phyloP scores from a whole-genome alignment of 257 asterid genomes.

The Solanum tarapatanum region DNA sequence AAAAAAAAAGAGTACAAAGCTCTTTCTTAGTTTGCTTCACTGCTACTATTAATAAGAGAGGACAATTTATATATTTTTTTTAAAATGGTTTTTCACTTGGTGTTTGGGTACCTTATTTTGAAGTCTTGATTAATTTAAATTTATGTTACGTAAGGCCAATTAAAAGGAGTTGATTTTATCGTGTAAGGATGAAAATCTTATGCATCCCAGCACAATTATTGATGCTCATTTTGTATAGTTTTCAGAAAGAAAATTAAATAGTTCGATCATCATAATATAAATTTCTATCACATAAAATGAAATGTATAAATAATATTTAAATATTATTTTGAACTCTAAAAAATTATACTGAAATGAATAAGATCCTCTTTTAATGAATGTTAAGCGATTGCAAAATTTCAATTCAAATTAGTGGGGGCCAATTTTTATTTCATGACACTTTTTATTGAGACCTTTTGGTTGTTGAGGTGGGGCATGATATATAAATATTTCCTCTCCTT shows the following conservation, averaged over 20 bases:
- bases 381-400: not conserved
- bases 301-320: not conserved
- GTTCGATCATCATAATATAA: not conserved
- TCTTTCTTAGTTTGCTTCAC: not conserved
- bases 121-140: not conserved
- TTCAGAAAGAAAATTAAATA: not conserved
- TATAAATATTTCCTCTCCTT: too few species aligned
- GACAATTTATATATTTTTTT: too few species aligned
- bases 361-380: too few species aligned
- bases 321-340: too few species aligned
- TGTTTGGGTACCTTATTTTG: not conserved
- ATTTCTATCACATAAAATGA: not conserved
- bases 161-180: not conserved
- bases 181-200: not conserved
- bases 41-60: not conserved
- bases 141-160: fast-evolving
- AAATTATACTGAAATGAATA: too few species aligned
- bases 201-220: fast-evolving
- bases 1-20: not conserved
- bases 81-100: not conserved
- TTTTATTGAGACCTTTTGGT: not conserved
- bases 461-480: too few species aligned
- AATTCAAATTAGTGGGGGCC: not conserved
- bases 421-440: not conserved
- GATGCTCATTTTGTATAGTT: not conserved